These are phyloP conservation scores for Solanum ossicruentum DNA, from an alignment of 257 asterid species.

Conservation along the genomic window DNA sequence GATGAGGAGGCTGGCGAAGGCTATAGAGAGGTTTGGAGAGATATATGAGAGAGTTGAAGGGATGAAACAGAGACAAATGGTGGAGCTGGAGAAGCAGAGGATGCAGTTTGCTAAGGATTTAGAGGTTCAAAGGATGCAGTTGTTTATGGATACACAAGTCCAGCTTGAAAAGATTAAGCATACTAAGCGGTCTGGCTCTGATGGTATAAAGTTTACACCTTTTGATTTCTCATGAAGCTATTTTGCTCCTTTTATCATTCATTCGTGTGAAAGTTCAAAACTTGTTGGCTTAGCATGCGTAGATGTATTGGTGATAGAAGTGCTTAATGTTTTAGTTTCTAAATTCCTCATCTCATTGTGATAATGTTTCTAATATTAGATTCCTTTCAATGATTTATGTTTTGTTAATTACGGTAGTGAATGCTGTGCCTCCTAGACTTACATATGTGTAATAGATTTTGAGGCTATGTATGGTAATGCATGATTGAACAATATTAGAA, in stretches of 20 bases:
- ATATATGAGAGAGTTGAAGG: constrained; percentile 65
- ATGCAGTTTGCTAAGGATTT: constrained; percentile 74
- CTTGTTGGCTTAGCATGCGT: background rate
- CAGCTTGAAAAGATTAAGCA: constrained; percentile 54
- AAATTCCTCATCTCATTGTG: background rate
- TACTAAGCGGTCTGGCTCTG: constrained; percentile 40
- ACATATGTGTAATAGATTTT: background rate
- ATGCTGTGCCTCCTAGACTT: background rate
- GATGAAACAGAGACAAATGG: constrained; percentile 73
- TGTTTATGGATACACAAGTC: constrained; percentile 64
- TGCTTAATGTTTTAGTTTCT: background rate
- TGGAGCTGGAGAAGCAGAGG: constrained; percentile 83
- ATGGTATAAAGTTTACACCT: constrained; percentile 28
- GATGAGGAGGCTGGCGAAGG: constrained; percentile 51
- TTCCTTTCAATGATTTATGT: background rate
- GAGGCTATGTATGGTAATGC: background rate
- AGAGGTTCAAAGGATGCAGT: constrained; percentile 81
- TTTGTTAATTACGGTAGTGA: background rate
- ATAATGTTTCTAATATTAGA: background rate
- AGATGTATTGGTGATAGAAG: background rate
- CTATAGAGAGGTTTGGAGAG: constrained; percentile 65
- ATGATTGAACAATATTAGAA: background rate
- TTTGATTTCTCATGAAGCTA: background rate
- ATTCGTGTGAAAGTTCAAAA: background rate
- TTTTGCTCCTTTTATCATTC: background rate